phyloP scores from a whole-genome alignment of 345 rosid species.

The Barbarea vulgaris region DNA sequence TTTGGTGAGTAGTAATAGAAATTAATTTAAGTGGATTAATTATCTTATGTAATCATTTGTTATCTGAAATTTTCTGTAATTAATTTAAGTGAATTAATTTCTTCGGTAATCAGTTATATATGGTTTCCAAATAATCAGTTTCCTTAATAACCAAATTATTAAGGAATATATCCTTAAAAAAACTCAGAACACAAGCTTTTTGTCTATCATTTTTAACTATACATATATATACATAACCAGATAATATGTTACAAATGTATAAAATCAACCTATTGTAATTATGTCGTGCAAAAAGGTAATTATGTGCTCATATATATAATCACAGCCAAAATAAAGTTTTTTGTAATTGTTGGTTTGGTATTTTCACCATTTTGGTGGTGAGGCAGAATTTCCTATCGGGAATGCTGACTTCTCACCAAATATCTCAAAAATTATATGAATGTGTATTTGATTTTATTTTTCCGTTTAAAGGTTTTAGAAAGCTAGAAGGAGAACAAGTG shows the following conservation, averaged over 20 bases:
- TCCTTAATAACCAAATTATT: not conserved
- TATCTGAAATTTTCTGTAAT: too few species aligned
- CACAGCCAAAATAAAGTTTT: slow-evolving; percentile 36
- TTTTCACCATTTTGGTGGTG: slow-evolving; percentile 52
- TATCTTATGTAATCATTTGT: too few species aligned
- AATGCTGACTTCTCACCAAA: slow-evolving; percentile 85
- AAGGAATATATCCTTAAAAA: too few species aligned
- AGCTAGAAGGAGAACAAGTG: not conserved
- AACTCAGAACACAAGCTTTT: not conserved
- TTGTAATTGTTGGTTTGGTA: slow-evolving; percentile 44
- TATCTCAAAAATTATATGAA: slow-evolving; percentile 19
- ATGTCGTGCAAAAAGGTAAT: not conserved
- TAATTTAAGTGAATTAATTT: too few species aligned
- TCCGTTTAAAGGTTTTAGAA: not conserved
- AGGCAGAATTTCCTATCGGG: slow-evolving; percentile 75
- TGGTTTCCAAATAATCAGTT: not conserved
- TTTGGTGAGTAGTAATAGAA: too few species aligned
- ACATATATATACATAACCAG: not conserved
- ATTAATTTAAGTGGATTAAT: too few species aligned
- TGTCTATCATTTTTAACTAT: not conserved
- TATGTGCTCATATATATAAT: slow-evolving; percentile 27
- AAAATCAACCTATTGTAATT: not conserved
- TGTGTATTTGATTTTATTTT: slow-evolving; percentile 20
- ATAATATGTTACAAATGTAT: not conserved
- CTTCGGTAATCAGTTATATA: too few species aligned